Base-by-base conservation (phyloP, 1,139 yeast species). In the Saccharomyces hybrid region DNA sequence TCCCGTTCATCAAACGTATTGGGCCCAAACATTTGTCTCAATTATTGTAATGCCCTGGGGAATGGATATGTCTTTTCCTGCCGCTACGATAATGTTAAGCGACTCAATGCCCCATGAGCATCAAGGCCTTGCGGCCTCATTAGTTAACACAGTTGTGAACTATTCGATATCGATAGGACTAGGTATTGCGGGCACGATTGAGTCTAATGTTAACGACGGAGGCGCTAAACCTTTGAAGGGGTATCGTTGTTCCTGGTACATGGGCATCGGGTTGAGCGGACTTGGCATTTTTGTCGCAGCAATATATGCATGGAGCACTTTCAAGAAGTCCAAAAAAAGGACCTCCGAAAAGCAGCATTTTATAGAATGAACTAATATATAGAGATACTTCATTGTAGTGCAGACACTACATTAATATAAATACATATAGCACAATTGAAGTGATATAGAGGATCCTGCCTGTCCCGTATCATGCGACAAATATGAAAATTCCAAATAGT, bases 1-100 rank as follows among this genome's bases (percentile, higher is more conserved):
- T 41, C 80, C 80, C 0, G 71, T 70, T 1, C 69, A 73, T 27
- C 81, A 80, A 62, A 73, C 69, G 0, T 82, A 74, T 64, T 82
- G 84, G 84, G 75, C 77, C 2, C 81, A 78, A 56, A 73, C 77
- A 49, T 81, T 83, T 59, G 76, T 80, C 2, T 69, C 80, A 2
- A 59, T 72, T 38, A 49, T 80, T 2, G 60, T 82, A n/a, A 74
- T 74, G 30, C 78, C 83, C 0, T 75, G 78, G 60, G 88, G 85
- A 0, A 81, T 83, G 84, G 88, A 83, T 64, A 76, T 80, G 73
- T 79, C 84, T 51, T 83, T 82, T 66, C 88, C 88, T 0, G 80
- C 87, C 0, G 84, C 80, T 1, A 76, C 82, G 7, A 73, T 83
- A 53, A 70, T 82, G 44, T 68, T 83, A 38, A 74, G 80, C 42